phyloP scores from a whole-genome alignment of 2,329 filamentous ascomycete species.

The Stemphylium vesicarium region DNA sequence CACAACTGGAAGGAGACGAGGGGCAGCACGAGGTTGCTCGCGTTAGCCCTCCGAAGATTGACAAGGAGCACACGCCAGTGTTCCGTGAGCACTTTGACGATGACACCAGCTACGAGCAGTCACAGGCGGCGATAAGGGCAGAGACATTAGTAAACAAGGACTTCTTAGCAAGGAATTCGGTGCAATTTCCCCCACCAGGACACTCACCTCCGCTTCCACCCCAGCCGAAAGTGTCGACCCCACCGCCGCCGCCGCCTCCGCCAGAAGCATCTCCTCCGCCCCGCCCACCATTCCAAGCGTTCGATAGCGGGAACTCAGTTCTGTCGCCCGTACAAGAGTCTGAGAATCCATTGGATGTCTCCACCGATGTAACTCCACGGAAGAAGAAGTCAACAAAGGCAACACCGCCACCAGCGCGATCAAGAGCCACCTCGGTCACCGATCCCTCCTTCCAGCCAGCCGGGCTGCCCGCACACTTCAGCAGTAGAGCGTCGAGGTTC shows the following conservation, averaged over 20 bases:
- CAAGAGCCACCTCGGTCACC: slow-evolving; percentile 46
- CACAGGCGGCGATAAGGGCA: slow-evolving; percentile 53
- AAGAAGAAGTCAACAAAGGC: slow-evolving; percentile 46
- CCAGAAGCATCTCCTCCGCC: slow-evolving; percentile 14
- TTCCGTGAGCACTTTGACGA: slow-evolving; percentile 69
- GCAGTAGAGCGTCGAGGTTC: slow-evolving; percentile 77
- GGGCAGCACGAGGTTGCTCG: slow-evolving; percentile 29
- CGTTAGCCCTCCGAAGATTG: slow-evolving; percentile 45
- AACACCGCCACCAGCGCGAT: slow-evolving; percentile 43
- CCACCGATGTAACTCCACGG: slow-evolving; percentile 36
- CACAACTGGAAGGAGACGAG: slow-evolving; percentile 32
- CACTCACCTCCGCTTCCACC: slow-evolving; percentile 24
- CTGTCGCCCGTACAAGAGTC: slow-evolving; percentile 46
- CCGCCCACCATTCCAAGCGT: slow-evolving; percentile 24
- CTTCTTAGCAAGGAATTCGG: slow-evolving; percentile 54
- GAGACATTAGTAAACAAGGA: slow-evolving; percentile 57
- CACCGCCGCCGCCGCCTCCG: slow-evolving; percentile 15
- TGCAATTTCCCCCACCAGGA: slow-evolving; percentile 37
- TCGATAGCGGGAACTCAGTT: slow-evolving; percentile 31
- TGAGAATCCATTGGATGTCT: slow-evolving; percentile 31
- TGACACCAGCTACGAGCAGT: slow-evolving; percentile 50
- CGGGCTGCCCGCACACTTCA: slow-evolving; percentile 52
- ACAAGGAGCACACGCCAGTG: slow-evolving; percentile 61
- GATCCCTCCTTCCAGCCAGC: slow-evolving; percentile 46
- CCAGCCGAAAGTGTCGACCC: slow-evolving; percentile 24